Base-by-base conservation (phyloP, 768 basidiomycete species). In the Fomitopsis serialis region DNA sequence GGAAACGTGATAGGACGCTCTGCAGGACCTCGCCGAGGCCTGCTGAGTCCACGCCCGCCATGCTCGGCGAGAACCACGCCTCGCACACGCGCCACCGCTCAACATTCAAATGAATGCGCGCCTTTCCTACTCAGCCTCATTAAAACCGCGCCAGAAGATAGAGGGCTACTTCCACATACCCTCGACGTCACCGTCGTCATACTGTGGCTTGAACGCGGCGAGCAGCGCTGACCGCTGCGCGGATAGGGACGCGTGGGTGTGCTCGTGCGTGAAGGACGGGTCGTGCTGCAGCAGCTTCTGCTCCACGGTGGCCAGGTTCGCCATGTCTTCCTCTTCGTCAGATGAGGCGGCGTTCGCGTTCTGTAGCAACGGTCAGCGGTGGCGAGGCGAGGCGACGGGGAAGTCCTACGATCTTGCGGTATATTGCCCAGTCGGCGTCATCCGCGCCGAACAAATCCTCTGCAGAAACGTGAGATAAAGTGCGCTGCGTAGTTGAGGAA, bases 391-490 rank as follows among this genome's bases (percentile, higher is more conserved):
- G 3, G n/a, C 21, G 17, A 50, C 5, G 24, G 1, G 17, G 42
- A 10, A 2, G 10, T 68, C 81, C 58, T 65, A 95, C 95, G 54
- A 99, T 94, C 71, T 98, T 94, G 58, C 96, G 90, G 66, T 98
- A 98, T 54, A 98, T 93, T 0, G 87, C 87, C 95, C 96, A 98
- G 65, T 98, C 96, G 7, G 89, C 93, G 64, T 98, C 95, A 59
- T 96, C 87, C 17, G 85, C 86, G 3, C 96, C 94, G 64, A 98
- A 99, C 72, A 76, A 85, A 60, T 98, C 95, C 74, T 98, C 95
- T 88, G 35, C 10, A n/a, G n/a, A n/a, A n/a, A 12, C 40, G 45
- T 19, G 12, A 22, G 12, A 21, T n/a, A n/a, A n/a, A n/a, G 22
- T 8, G 32, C 21, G 15, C 32, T 48, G 12, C n/a, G 47, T 34